phyloP scores from a whole-genome alignment of 768 basidiomycete species.

The Naganishia kalamii region DNA sequence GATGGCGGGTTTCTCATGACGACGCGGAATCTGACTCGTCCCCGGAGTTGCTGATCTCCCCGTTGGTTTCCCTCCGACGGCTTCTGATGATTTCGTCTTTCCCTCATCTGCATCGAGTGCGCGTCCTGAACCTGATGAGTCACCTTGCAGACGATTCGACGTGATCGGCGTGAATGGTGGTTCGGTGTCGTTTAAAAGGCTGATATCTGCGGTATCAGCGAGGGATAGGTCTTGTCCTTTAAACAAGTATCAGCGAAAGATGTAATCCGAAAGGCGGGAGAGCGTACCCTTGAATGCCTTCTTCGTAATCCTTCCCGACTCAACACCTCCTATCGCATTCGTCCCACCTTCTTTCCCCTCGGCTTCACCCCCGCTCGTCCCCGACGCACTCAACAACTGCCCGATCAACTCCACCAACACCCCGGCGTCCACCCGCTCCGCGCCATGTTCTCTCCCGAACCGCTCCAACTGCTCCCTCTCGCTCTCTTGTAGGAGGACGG shows the following conservation, averaged over 20 bases:
- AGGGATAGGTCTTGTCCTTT: background rate
- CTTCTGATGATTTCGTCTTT: too few species aligned
- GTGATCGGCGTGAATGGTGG: background rate
- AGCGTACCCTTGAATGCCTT: background rate
- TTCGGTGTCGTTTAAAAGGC: background rate
- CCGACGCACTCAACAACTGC: background rate
- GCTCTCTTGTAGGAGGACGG: background rate
- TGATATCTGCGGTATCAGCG: background rate
- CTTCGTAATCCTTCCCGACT: background rate
- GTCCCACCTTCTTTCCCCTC: background rate
- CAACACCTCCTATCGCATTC: background rate
- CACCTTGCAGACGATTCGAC: background rate
- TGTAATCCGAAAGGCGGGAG: background rate
- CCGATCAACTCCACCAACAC: constrained; percentile 10
- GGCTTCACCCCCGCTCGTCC: too few species aligned
- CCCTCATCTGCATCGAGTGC: too few species aligned
- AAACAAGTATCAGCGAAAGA: background rate
- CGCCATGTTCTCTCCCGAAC: background rate
- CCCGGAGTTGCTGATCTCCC: background rate
- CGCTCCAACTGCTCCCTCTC: background rate
- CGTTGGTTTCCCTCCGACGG: too few species aligned
- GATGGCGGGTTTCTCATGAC: background rate
- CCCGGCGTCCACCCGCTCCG: background rate
- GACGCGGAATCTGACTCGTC: background rate
- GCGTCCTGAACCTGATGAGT: too few species aligned